These are phyloP conservation scores for Simplicillium aogashimaense DNA, from an alignment of 2,329 filamentous ascomycete genomes.

Conservation along the genomic window DNA sequence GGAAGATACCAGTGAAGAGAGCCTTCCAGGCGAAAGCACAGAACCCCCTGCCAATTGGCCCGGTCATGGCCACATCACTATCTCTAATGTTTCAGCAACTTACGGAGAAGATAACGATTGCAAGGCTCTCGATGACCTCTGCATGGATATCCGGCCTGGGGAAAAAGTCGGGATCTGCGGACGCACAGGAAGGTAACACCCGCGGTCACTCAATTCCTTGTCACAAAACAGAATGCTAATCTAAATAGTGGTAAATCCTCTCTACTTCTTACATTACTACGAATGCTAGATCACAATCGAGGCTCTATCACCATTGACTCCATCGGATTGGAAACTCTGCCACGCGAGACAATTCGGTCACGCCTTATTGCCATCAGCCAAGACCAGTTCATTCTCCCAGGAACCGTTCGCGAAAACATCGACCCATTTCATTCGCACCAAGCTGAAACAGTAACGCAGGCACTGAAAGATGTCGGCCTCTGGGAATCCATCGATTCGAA, in stretches of 20 bases:
- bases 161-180: slow-evolving; percentile 43
- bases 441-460: slow-evolving; percentile 24
- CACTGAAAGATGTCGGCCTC: slow-evolving; percentile 32
- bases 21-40: slow-evolving; percentile 9
- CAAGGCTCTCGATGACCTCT: slow-evolving; percentile 14
- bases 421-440: slow-evolving; percentile 25
- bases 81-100: slow-evolving; percentile 15
- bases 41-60: slow-evolving; percentile 19
- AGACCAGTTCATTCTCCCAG: slow-evolving; percentile 36
- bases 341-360: slow-evolving; percentile 30
- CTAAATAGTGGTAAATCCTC: slow-evolving; percentile 38
- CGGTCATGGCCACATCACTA: slow-evolving; percentile 14
- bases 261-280: slow-evolving; percentile 34
- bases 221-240: background rate
- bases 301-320: slow-evolving; percentile 32
- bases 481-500: slow-evolving; percentile 25
- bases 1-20: slow-evolving; percentile 16
- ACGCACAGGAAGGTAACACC: slow-evolving; percentile 28
- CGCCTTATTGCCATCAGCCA: slow-evolving; percentile 37
- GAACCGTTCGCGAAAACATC: slow-evolving; percentile 35
- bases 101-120: slow-evolving; percentile 11
- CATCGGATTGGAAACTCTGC: slow-evolving; percentile 26
- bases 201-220: slow-evolving; percentile 5
- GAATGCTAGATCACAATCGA: slow-evolving; percentile 31
- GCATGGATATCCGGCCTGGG: slow-evolving; percentile 19